These are phyloP conservation scores for Talaromyces liani DNA, from an alignment of 495 filamentous ascomycete genomes.

Conservation along the genomic window DNA sequence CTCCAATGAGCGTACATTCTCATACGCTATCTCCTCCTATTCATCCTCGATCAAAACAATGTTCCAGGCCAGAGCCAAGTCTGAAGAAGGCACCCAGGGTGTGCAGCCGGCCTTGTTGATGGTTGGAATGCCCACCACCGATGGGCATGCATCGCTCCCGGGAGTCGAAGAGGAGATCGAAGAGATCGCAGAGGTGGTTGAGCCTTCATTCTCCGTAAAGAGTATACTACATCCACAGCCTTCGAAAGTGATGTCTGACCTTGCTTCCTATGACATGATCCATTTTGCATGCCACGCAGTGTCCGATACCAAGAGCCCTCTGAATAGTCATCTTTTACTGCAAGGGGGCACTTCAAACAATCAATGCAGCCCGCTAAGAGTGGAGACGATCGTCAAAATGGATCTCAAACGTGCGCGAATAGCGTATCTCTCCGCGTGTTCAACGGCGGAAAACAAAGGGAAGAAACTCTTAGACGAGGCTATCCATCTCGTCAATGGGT, in stretches of 20 bases:
- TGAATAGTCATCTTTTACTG: slow-evolving; percentile 17
- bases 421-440: slow-evolving; percentile 26
- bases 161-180: background rate
- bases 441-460: slow-evolving; percentile 13
- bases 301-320: slow-evolving; percentile 13
- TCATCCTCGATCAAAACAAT: slow-evolving; percentile 21
- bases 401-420: slow-evolving; percentile 11
- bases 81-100: slow-evolving; percentile 12
- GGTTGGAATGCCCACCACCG: slow-evolving; percentile 15
- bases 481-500: slow-evolving; percentile 24
- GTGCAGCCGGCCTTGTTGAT: too few species aligned
- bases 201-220: slow-evolving; percentile 5
- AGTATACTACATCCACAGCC: background rate
- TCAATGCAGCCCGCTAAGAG: slow-evolving; percentile 12
- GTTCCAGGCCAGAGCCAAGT: slow-evolving; percentile 4
- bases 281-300: slow-evolving; percentile 23
- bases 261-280: slow-evolving; percentile 16
- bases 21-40: slow-evolving; percentile 23
- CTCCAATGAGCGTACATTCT: slow-evolving; percentile 12
- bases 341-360: slow-evolving; percentile 8
- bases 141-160: background rate
- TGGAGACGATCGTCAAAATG: slow-evolving; percentile 4
- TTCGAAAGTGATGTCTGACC: slow-evolving; percentile 11
- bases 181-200: background rate
- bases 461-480: slow-evolving; percentile 20